Conservation (phyloP, 2,329 filamentous ascomycete species). For the Onygenales sp. region DNA sequence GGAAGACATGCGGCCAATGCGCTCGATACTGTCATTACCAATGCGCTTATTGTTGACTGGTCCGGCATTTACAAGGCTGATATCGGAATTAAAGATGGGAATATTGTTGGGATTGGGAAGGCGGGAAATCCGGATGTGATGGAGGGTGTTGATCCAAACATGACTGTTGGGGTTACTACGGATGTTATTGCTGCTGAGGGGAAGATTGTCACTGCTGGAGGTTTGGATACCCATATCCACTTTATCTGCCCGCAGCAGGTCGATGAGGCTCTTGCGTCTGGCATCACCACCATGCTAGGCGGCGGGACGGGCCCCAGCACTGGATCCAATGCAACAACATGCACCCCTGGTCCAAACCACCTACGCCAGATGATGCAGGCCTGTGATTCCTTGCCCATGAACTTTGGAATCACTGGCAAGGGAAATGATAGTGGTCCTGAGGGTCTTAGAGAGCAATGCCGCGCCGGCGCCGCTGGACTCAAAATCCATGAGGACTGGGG, state of each 20-base stretch:
- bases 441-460: conserved; percentile 68
- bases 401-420: conserved; percentile 86
- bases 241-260: conserved; percentile 93
- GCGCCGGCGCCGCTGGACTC: conserved; percentile 77
- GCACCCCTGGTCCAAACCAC: conserved; percentile 75
- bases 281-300: conserved; percentile 82
- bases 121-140: conserved; percentile 96
- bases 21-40: conserved; percentile 78
- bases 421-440: conserved; percentile 69
- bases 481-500: conserved; percentile 98
- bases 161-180: conserved; percentile 80
- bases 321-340: conserved; percentile 84
- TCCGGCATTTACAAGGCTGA: conserved; percentile 93
- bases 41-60: conserved; percentile 85
- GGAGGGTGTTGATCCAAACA: conserved; percentile 68
- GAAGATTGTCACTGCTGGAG: conserved; percentile 84
- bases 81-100: conserved; percentile 80
- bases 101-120: conserved; percentile 85
- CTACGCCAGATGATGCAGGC: conserved; percentile 87
- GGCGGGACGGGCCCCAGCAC: conserved; percentile 90
- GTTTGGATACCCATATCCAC: conserved; percentile 84
- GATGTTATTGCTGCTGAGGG: conserved; percentile 88
- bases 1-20: conserved; percentile 62
- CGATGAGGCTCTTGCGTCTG: conserved; percentile 70
- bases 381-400: conserved; percentile 69